Conservation (phyloP, 306 rosid species). For the Fragaria nilgerrensis region DNA sequence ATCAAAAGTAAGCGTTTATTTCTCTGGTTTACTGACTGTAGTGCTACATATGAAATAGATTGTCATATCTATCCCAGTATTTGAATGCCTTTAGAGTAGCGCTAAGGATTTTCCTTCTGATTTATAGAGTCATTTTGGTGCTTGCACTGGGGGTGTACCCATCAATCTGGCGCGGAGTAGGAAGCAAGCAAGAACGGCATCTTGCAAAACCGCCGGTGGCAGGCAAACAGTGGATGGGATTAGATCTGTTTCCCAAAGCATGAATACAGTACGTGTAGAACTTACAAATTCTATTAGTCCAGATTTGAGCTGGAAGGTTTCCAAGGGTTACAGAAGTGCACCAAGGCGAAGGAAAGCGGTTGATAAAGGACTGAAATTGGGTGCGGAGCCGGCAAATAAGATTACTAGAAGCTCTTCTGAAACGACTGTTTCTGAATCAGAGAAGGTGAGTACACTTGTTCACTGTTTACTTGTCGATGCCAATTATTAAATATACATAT, state of each 20-base stretch:
- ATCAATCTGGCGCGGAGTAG: slow-evolving; percentile 20
- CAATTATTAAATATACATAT: not conserved
- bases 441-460: slow-evolving; percentile 23
- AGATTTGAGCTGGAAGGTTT: slow-evolving; percentile 32
- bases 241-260: slow-evolving; percentile 22
- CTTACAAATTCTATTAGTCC: slow-evolving; percentile 27
- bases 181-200: slow-evolving; percentile 9
- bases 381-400: slow-evolving; percentile 11
- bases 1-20: slow-evolving; percentile 14
- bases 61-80: not conserved
- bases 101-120: not conserved
- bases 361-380: slow-evolving; percentile 22
- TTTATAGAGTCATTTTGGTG: slow-evolving; percentile 22
- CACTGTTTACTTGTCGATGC: not conserved
- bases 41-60: not conserved
- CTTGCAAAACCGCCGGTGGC: slow-evolving; percentile 23
- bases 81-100: not conserved
- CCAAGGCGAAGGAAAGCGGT: slow-evolving; percentile 34
- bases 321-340: slow-evolving; percentile 32
- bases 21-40: too few species aligned
- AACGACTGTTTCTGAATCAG: slow-evolving; percentile 39
- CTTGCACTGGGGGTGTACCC: slow-evolving; percentile 25
- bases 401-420: slow-evolving; percentile 21
- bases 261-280: slow-evolving; percentile 27
- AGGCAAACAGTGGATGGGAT: slow-evolving; percentile 27